A percentile compares a stretch with the other conserved stretches of the same genome.
Evolutionary conservation across 257 asterid genomes (phyloP).

Genomic region (Solanum tarijense): DNA sequence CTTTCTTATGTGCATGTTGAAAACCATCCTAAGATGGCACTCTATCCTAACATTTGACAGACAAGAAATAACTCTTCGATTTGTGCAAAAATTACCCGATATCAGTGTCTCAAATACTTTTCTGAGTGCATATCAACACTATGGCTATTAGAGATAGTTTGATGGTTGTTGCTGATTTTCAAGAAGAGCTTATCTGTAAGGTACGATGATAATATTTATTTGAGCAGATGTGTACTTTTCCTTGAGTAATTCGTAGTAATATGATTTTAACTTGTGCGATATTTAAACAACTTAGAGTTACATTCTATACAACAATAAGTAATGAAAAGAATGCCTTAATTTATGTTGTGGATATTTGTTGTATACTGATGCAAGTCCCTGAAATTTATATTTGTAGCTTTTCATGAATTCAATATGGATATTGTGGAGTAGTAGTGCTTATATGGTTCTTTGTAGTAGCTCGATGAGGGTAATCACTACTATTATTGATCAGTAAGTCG

Average conservation of each 20-base stretch:
- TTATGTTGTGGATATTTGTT: conserved; percentile 50
- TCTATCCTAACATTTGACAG: background rate
- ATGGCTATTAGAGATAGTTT: conserved; percentile 64
- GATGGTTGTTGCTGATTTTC: conserved; percentile 69
- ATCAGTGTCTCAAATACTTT: conserved; percentile 39
- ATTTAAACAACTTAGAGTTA: conserved; percentile 60
- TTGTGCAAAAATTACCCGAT: conserved; percentile 5
- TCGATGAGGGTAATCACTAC: conserved; percentile 50
- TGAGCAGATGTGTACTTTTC: background rate
- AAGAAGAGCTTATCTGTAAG: conserved; percentile 82
- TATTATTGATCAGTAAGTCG: conserved; percentile 64
- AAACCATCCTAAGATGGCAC: too few species aligned
- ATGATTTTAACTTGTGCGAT: conserved; percentile 15
- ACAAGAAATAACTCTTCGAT: background rate
- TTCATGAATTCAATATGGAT: background rate
- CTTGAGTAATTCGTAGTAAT: background rate
- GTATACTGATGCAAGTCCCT: conserved; percentile 23
- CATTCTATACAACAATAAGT: conserved; percentile 57
- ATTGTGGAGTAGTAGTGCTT: background rate
- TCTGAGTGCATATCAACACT: conserved; percentile 66
- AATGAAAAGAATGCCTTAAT: conserved; percentile 56
- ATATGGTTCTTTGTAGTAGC: conserved; percentile 32
- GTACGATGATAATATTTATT: conserved; percentile 10
- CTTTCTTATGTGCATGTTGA: too few species aligned
- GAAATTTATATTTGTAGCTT: background rate